These are phyloP conservation scores for Monilinia aucupariae DNA, from an alignment of 2,329 filamentous ascomycete genomes.

Conservation along the genomic window DNA sequence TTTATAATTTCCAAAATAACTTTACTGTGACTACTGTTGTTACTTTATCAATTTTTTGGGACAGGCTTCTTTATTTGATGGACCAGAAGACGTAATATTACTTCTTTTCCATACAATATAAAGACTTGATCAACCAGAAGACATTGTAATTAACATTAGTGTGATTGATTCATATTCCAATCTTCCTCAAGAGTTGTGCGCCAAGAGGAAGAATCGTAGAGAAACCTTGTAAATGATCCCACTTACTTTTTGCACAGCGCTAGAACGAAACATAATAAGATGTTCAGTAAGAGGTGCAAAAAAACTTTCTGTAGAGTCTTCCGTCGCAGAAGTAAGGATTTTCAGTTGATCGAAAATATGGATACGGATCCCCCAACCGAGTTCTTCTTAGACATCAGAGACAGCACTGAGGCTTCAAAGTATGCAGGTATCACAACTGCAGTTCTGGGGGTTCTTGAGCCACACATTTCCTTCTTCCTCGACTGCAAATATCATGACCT, in stretches of 20 bases:
- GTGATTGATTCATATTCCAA: not conserved
- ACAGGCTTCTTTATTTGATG: not conserved
- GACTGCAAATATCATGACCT: not conserved
- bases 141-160: not conserved
- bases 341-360: conserved; percentile 1
- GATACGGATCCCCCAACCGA: not conserved
- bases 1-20: not conserved
- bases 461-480: not conserved
- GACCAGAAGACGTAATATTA: not conserved
- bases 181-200: not conserved
- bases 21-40: not conserved
- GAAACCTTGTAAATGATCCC: not conserved
- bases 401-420: not conserved
- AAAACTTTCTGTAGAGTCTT: not conserved
- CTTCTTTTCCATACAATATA: no score
- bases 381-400: not conserved
- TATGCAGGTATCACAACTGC: conserved; percentile 6
- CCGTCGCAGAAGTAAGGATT: not conserved
- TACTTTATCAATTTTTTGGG: no score
- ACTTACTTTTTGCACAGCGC: not conserved
- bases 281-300: not conserved
- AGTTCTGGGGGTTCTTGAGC: not conserved
- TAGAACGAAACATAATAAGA: not conserved
- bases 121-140: not conserved
- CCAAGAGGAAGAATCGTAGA: not conserved